phyloP scores from a whole-genome alignment of 371 early-diverging fungal species.

The Rhizopus delemar region DNA sequence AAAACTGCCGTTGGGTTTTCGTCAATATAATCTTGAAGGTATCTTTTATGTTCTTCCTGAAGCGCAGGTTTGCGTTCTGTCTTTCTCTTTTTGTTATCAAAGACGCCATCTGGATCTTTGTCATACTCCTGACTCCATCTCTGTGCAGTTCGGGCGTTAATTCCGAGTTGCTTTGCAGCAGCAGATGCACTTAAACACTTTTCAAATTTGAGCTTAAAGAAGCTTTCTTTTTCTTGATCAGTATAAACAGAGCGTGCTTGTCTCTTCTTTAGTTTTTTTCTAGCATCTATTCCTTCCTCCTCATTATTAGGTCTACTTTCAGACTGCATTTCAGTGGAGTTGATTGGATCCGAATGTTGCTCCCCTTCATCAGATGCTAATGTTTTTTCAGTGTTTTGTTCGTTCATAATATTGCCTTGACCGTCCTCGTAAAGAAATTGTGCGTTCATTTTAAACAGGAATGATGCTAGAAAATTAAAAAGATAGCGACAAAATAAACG shows the following conservation, averaged over 20 bases:
- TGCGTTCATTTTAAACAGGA: not conserved
- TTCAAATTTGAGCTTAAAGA: not conserved
- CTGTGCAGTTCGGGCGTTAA: constrained; percentile 5
- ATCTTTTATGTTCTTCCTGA: not conserved
- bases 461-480: not conserved
- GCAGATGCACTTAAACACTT: constrained; percentile 4
- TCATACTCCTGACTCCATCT: constrained; percentile 6
- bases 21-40: not conserved
- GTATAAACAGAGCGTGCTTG: not conserved
- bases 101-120: constrained; percentile 4
- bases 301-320: not conserved
- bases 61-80: not conserved
- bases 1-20: constrained; percentile 1
- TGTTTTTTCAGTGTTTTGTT: not conserved
- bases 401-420: constrained; percentile 2
- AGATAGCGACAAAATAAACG: constrained; percentile 3
- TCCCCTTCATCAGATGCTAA: not conserved
- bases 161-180: constrained; percentile 11
- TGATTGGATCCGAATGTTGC: too few relatives aligned
- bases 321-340: too few relatives aligned
- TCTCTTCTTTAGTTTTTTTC: not conserved
- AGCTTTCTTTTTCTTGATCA: constrained; percentile 1
- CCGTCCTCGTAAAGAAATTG: constrained; percentile 10
- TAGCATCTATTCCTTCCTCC: not conserved
- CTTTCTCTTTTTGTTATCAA: not conserved